A percentile compares a stretch with the other conserved stretches of the same genome.
These are phyloP conservation scores for Helianthus tuberosus DNA, from an alignment of 129 eudicot genomes.

Conservation along the genomic window DNA sequence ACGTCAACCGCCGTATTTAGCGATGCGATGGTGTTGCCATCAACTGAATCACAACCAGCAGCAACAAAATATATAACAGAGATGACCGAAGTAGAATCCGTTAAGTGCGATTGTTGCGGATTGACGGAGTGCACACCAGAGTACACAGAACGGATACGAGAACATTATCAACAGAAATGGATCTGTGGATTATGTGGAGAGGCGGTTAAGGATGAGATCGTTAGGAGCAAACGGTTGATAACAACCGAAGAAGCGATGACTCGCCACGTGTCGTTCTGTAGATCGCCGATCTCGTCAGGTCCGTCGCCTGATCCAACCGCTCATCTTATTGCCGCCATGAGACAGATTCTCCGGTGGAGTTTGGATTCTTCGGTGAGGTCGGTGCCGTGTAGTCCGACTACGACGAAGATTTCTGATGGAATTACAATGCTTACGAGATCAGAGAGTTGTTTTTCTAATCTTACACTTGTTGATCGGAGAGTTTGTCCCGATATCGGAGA, in stretches of 20 bases:
- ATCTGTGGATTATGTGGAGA: constrained; percentile 86
- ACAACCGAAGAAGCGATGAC: constrained; percentile 72
- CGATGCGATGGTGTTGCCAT: constrained; percentile 51
- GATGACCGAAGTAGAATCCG: constrained; percentile 54
- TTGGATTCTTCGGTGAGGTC: constrained; percentile 73
- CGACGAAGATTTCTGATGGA: constrained; percentile 5
- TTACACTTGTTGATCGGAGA: constrained; percentile 49
- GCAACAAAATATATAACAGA: constrained; percentile 28
- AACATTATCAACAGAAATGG: constrained; percentile 79
- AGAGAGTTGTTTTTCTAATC: constrained; percentile 59
- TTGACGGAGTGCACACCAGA: constrained; percentile 73
- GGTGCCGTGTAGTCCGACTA: constrained; percentile 62
- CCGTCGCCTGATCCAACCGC: constrained; percentile 59
- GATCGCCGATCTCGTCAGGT: constrained; percentile 45
- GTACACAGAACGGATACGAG: constrained; percentile 63
- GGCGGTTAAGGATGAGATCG: constrained; percentile 72
- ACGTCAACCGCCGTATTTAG: constrained; percentile 56
- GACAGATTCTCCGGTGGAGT: constrained; percentile 61
- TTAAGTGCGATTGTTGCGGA: constrained; percentile 72
- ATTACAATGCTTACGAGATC: constrained; percentile 36
- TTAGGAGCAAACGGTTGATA: constrained; percentile 55
- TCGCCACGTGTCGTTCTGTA: constrained; percentile 69
- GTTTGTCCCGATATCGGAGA: no score
- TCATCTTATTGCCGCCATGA: constrained; percentile 61
- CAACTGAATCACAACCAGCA: constrained; percentile 42